phyloP scores from a whole-genome alignment of 1,284 basidiomycete species.

The Cryptococcus sp. region DNA sequence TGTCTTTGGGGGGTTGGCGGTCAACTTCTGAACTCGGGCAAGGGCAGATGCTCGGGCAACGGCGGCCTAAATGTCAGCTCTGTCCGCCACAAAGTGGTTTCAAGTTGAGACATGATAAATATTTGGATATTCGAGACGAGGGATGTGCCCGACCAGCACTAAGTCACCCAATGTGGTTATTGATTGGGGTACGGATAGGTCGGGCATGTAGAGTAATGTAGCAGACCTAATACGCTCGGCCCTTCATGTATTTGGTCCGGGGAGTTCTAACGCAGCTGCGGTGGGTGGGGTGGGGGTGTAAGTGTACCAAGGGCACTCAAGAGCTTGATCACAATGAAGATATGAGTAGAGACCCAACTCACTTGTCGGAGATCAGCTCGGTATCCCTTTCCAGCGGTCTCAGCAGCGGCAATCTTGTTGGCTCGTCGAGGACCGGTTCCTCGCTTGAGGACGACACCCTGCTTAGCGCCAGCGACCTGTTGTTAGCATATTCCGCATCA shows the following conservation, averaged over 20 bases:
- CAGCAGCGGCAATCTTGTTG: slow-evolving; percentile 62
- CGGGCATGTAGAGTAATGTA: slow-evolving; percentile 13
- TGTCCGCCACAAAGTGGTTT: not conserved
- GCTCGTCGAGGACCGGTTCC: slow-evolving; percentile 71
- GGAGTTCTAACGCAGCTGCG: slow-evolving; percentile 41
- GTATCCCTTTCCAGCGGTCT: slow-evolving; percentile 67
- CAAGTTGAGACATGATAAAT: no score
- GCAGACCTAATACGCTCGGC: slow-evolving; percentile 44
- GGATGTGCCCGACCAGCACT: slow-evolving; percentile 21
- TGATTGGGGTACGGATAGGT: slow-evolving; percentile 17
- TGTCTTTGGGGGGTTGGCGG: slow-evolving; percentile 59
- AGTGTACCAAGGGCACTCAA: slow-evolving; percentile 7
- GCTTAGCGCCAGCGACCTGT: slow-evolving; percentile 38
- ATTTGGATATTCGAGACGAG: not conserved
- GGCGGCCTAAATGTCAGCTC: slow-evolving; percentile 56
- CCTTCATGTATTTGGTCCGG: slow-evolving; percentile 36
- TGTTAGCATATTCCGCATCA: no score
- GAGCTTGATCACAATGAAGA: slow-evolving; percentile 11
- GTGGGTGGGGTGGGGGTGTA: slow-evolving; percentile 16
- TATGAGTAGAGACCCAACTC: slow-evolving; percentile 51
- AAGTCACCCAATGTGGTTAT: slow-evolving; percentile 12
- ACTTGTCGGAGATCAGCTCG: slow-evolving; percentile 76
- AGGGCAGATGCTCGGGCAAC: slow-evolving; percentile 77
- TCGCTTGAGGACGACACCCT: slow-evolving; percentile 59
- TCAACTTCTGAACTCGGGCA: slow-evolving; percentile 64